phyloP scores from a whole-genome alignment of 805 yeast species.

The Yarrowia bubula region DNA sequence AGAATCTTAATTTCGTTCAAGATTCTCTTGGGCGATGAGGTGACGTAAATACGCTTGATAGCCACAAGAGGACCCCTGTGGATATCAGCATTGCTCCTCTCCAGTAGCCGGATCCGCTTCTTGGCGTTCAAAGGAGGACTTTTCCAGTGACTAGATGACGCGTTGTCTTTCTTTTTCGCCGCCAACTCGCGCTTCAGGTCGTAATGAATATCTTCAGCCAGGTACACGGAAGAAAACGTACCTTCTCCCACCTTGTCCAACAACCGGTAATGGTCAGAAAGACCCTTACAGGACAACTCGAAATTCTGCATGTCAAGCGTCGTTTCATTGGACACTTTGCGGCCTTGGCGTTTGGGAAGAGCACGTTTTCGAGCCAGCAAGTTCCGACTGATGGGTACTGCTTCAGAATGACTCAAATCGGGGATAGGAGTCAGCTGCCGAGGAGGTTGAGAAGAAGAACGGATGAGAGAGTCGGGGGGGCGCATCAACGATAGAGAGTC shows the following conservation, averaged over 20 bases:
- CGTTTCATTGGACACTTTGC: constrained; percentile 20
- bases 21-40: constrained; percentile 90
- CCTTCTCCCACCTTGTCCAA: constrained; percentile 67
- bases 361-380: constrained; percentile 3
- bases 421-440: constrained; percentile 9
- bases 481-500: not conserved
- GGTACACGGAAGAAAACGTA: constrained; percentile 61
- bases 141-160: not conserved
- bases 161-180: not conserved
- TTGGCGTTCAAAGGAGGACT: constrained; percentile 14
- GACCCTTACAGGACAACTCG: constrained; percentile 49
- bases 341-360: constrained; percentile 1
- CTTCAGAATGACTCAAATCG: constrained; percentile 5
- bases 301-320: constrained; percentile 32
- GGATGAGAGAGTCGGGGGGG: constrained; percentile 11
- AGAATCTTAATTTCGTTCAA: constrained; percentile 81
- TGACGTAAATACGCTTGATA: constrained; percentile 86
- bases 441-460: not conserved
- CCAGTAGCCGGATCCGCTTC: constrained; percentile 7
- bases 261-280: constrained; percentile 50
- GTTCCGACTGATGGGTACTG: not conserved
- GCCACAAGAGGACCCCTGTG: constrained; percentile 56
- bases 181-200: constrained; percentile 38
- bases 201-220: constrained; percentile 51
- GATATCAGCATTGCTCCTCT: not conserved